A percentile compares a stretch with the other conserved stretches of the same genome.
phyloP scores from a whole-genome alignment of 805 yeast genomes.

The Pichia cephalocereana region DNA sequence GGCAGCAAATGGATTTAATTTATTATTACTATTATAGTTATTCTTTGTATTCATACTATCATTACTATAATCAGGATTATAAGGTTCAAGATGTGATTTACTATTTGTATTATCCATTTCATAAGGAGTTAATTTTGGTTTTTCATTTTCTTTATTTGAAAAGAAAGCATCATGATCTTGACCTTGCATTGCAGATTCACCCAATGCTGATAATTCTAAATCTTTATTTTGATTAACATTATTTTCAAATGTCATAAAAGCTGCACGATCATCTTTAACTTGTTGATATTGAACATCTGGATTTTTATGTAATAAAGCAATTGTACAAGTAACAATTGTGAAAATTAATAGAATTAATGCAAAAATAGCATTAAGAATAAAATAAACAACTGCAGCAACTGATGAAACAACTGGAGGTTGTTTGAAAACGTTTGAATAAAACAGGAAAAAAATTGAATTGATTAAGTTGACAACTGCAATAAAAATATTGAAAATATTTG shows the following conservation, averaged over 20 bases:
- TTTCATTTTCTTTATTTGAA: conserved; percentile 2
- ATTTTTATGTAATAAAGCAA: conserved; percentile 79
- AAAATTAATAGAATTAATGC: conserved; percentile 74
- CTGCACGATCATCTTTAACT: conserved; percentile 90
- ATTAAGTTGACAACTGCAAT: conserved; percentile 71
- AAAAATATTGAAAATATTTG: conserved; percentile 86
- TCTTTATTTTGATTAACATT: conserved; percentile 32
- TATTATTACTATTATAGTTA: neutral
- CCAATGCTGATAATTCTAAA: conserved; percentile 64
- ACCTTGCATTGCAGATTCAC: conserved; percentile 59
- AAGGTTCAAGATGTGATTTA: conserved; percentile 5
- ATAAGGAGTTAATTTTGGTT: conserved; percentile 2
- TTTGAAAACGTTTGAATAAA: conserved; percentile 75
- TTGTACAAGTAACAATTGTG: conserved; percentile 78
- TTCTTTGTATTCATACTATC: conserved; percentile 1
- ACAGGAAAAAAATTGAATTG: conserved; percentile 79
- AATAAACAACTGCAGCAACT: conserved; percentile 83
- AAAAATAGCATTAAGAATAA: conserved; percentile 81
- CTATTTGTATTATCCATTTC: conserved; percentile 2
- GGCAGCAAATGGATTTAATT: conserved; percentile 8
- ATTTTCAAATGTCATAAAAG: conserved; percentile 74
- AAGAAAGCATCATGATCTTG: conserved; percentile 33
- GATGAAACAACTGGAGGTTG: conserved; percentile 88
- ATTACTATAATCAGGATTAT: conserved; percentile 1
- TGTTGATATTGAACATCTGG: conserved; percentile 96